Evolutionary conservation across 2,329 filamentous ascomycete genomes (phyloP), one percentile per base, ranked within the genome.

Genomic region (Arthrobotrys pseudoclavata): DNA sequence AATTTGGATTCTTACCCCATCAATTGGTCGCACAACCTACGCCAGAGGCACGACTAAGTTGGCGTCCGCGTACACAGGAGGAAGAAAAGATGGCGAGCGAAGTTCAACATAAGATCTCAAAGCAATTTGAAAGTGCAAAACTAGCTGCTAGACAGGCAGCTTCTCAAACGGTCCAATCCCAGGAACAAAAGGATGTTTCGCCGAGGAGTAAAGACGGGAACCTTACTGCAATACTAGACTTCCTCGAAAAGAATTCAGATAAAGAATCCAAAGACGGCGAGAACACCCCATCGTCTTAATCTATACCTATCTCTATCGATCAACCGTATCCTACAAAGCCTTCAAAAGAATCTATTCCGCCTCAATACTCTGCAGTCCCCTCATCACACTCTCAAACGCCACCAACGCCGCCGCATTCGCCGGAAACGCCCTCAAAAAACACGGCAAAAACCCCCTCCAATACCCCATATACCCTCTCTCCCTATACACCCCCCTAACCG

Each of bases 361-460:
- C 24, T 69, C 66, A 48, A 67, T 31, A 22, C 24, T 69, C 66
- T 72, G 53, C 55, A 79, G 20, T 7, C 63, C 69, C 18, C 75
- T 50, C 75, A 97, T 95, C 66, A 96, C 92, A 1, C 91, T 92
- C 84, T 99, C 96, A 86, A 98, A 98, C 29, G 92, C 94, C 67
- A 97, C 90, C 82, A 98, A 84, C 1, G 96, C 95, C 89, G 96
- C 91, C 0, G 94, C 96, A 86, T 98, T 98, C 24, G 96, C 95
- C 13, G 96, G 96, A 83, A 98, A 98, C 2, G 96, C 96, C 80
- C 96, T 87, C 83, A 98, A 83, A 83, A 98, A 97, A 83, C 95
- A 98, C 1, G 96, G 96, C 82, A 97, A 82, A 82, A 99, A 99
- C 0, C 96, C 96, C 80, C 96, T 88, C 91, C 94, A 98, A 83